phyloP scores from a whole-genome alignment of 2,329 filamentous ascomycete species.

The Fusarium bulbicola region DNA sequence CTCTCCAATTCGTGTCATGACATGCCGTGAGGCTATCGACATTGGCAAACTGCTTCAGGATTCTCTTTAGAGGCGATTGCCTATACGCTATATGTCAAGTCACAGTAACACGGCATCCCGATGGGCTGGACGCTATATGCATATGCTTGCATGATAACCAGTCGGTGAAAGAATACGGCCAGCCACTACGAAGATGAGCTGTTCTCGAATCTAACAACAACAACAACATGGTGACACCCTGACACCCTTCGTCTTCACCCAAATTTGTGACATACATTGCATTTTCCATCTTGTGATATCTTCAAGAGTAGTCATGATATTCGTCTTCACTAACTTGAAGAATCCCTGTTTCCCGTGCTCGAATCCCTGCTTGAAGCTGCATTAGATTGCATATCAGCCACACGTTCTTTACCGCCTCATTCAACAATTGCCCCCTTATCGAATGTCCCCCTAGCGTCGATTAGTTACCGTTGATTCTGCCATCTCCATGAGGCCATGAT shows the following conservation, averaged over 20 bases:
- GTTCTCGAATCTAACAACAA: neutral
- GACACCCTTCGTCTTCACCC: neutral
- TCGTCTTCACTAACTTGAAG: neutral
- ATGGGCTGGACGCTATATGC: neutral
- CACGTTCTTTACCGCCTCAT: constrained; percentile 15
- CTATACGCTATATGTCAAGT: neutral
- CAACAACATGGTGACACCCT: neutral
- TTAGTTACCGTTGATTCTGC: neutral
- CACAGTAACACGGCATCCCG: constrained; percentile 24
- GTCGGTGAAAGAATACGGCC: constrained; percentile 17
- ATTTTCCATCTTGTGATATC: constrained; percentile 4
- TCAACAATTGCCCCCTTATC: neutral
- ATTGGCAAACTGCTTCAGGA: constrained; percentile 2
- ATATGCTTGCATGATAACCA: neutral
- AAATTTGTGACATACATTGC: neutral
- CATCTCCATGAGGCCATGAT: neutral
- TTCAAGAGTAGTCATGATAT: neutral
- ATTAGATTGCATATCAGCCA: constrained; percentile 10
- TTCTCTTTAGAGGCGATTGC: neutral
- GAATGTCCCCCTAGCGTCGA: neutral
- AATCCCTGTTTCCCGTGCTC: constrained; percentile 5
- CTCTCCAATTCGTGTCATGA: neutral
- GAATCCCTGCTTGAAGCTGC: constrained; percentile 10
- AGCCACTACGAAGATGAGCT: neutral
- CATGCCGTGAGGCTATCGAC: constrained; percentile 6